Percentiles rank a stretch among this genome's conserved stretches.
Conservation (phyloP, 345 rosid genomes). For the Populus nigra region DNA sequence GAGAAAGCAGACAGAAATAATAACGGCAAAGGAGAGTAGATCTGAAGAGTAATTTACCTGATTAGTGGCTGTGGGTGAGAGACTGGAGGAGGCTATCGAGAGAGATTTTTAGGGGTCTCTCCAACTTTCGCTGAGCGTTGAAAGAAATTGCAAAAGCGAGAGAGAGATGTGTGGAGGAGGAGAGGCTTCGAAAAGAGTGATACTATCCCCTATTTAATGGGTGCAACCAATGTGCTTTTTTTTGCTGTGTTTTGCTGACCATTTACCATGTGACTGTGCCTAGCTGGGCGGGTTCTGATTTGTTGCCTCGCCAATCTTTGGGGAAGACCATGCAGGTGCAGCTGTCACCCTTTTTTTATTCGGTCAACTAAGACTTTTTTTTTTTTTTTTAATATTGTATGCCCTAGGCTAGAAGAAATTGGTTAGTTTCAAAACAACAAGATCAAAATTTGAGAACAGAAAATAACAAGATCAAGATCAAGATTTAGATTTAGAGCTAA, state of each 20-base stretch:
- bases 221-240: not conserved
- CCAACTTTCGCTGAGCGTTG: slow-evolving; percentile 18
- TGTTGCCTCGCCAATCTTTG: not conserved
- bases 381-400: too few relatives aligned
- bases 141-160: not conserved
- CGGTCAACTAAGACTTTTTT: too few relatives aligned
- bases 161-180: slow-evolving; percentile 1
- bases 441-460: too few relatives aligned
- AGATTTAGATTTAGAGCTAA: too few relatives aligned
- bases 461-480: too few relatives aligned
- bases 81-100: not conserved
- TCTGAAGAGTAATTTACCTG: not conserved
- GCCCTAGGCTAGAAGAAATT: too few relatives aligned
- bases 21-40: not conserved
- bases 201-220: not conserved
- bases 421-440: too few relatives aligned
- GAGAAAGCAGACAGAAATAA: not conserved
- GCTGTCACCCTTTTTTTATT: too few relatives aligned
- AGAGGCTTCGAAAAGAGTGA: not conserved
- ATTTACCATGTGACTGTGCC: not conserved
- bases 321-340: too few relatives aligned
- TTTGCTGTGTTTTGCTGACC: not conserved
- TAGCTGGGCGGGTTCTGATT: not conserved
- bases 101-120: not conserved
- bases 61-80: not conserved